These are phyloP conservation scores for Agaricus subrufescens DNA, from an alignment of 768 basidiomycete genomes.

Conservation along the genomic window DNA sequence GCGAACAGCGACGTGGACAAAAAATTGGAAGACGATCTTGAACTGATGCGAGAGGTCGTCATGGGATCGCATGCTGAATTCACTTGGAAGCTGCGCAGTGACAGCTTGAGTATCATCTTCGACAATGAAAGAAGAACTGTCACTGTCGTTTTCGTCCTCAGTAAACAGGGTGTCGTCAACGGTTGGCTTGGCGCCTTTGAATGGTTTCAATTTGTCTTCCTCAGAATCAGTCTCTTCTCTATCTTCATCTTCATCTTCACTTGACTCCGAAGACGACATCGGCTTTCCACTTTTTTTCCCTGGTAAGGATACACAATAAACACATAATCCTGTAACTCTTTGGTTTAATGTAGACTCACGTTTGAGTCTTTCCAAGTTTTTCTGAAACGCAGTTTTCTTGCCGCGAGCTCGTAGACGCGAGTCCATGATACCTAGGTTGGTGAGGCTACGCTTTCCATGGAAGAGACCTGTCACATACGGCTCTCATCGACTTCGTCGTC, in stretches of 20 bases:
- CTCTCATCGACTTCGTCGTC: conserved; percentile 13
- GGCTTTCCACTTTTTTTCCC: conserved; percentile 17
- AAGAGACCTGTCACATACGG: conserved; percentile 1
- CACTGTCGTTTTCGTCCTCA: conserved; percentile 33
- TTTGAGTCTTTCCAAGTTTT: conserved; percentile 61
- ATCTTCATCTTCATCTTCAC: conserved; percentile 25
- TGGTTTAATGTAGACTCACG: conserved; percentile 32
- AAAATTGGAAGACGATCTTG: conserved; percentile 85
- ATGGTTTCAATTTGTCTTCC: conserved; percentile 29
- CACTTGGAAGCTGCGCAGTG: conserved; percentile 52
- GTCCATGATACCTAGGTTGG: conserved; percentile 52
- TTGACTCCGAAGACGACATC: conserved; percentile 8
- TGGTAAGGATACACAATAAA: conserved; percentile 6
- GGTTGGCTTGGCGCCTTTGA: conserved; percentile 43
- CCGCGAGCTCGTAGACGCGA: conserved; percentile 56
- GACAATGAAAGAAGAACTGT: conserved; percentile 50
- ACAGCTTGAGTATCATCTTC: conserved; percentile 51
- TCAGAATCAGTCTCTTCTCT: conserved; percentile 25
- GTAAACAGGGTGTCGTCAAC: conserved; percentile 32
- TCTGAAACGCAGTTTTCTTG: conserved; percentile 57
- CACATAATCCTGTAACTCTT: background rate
- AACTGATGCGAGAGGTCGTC: conserved; percentile 77
- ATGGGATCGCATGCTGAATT: conserved; percentile 78
- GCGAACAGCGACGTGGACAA: conserved; percentile 75
- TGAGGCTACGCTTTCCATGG: background rate